Evolutionary conservation across 257 asterid genomes (phyloP), one percentile per base, ranked within the genome.

Genomic region (Coffea eugenioides): DNA sequence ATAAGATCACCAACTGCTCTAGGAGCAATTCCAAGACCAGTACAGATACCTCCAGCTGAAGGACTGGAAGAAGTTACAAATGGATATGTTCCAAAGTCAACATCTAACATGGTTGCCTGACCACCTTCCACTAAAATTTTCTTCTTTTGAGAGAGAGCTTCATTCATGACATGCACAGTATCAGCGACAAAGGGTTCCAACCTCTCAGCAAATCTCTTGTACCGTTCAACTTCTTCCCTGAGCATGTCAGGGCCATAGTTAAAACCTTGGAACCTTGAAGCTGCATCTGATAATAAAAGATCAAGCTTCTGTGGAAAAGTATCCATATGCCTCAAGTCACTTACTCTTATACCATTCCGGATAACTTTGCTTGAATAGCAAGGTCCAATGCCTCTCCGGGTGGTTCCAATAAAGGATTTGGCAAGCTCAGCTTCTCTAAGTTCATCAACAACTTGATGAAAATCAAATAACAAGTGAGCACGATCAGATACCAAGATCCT

Each of bases 1-100:
- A 96, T 80, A 75, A 96, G 94, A 88, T 96, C 98, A 77, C 98
- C 99, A 72, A 96, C 66, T 73, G 82, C 92, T 81, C 97, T 84
- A 67, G 99, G 99, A 85, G 99, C 93, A 88, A 96, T 90, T 54
- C 99, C 99, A 82, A 96, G 98, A 84, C 99, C 98, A 1, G 97
- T 92, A 85, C 98, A 96, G 86, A 96, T 96, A 71, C 99, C 99
- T 78, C 99, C 99, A 20, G 99, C 99, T 64, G 98, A 92, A 12
- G 98, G 99, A 77, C 97, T 96, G 2, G 99, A 96, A 31, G 98
- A 94, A 48, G 99, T 94, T 23, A 96, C 98, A 62, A 92, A 96
- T 43, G 99, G 98, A 77, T 96, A 96, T 41, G 99, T 96, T 51
- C 99, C 99, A 83, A 96, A 94, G 83, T 94, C 99, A 20, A 96